Evolutionary conservation across 805 yeast genomes (phyloP).

Genomic region (Kazachstania taianensis): DNA sequence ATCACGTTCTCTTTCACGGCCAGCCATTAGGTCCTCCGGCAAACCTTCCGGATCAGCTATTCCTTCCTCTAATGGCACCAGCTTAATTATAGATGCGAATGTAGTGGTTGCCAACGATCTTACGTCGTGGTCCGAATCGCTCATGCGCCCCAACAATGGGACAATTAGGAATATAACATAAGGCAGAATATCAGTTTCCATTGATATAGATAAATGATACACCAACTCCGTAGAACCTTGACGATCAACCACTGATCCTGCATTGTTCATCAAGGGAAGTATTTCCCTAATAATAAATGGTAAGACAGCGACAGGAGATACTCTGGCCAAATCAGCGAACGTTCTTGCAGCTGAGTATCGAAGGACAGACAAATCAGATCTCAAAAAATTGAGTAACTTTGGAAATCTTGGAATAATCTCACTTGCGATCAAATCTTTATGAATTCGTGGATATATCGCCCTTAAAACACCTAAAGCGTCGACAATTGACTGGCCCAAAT

Average conservation of each 20-base stretch:
- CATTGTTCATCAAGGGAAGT: constrained; percentile 71
- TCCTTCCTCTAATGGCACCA: constrained; percentile 96
- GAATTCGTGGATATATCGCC: constrained; percentile 58
- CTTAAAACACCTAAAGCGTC: constrained; percentile 79
- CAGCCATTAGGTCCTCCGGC: constrained; percentile 73
- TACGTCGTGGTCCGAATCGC: constrained; percentile 85
- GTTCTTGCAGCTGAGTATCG: constrained; percentile 88
- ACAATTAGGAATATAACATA: constrained; percentile 92
- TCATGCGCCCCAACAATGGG: constrained; percentile 95
- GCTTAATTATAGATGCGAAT: constrained; percentile 88
- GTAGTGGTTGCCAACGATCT: constrained; percentile 88
- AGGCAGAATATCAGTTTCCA: constrained; percentile 87
- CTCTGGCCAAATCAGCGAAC: constrained; percentile 66
- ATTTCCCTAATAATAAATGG: constrained; percentile 68
- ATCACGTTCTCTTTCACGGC: constrained; percentile 88
- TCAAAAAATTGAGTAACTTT: constrained; percentile 42
- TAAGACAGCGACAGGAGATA: constrained; percentile 59
- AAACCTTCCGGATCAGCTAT: constrained; percentile 90
- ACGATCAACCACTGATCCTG: constrained; percentile 57
- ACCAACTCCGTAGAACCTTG: constrained; percentile 93
- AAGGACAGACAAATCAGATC: constrained; percentile 68
- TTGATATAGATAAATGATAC: constrained; percentile 70
- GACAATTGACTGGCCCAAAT: constrained; percentile 65
- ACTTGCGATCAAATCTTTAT: constrained; percentile 34
- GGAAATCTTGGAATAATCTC: constrained; percentile 47